Conservation (phyloP, 2,329 filamentous ascomycete genomes). For the Akanthomyces lecanii region DNA sequence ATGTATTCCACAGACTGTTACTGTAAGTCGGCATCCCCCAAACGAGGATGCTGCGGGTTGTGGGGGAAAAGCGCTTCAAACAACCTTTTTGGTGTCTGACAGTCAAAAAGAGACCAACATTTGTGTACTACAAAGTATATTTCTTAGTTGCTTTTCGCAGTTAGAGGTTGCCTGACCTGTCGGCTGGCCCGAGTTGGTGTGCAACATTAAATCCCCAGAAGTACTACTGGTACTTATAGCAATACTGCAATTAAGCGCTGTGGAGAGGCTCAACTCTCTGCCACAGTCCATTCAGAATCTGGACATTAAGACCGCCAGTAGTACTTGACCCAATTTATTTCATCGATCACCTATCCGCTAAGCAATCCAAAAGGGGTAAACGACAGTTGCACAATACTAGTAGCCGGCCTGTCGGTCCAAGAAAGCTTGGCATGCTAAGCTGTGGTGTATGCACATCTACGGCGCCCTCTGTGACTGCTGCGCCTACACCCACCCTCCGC, state of each 20-base stretch:
- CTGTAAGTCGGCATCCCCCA: background rate
- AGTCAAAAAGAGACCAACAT: background rate
- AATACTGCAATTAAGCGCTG: background rate
- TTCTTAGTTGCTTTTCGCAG: background rate
- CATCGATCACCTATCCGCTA: background rate
- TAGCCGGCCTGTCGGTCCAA: background rate
- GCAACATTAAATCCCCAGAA: background rate
- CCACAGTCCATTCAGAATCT: conserved; percentile 4
- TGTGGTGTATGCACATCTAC: background rate
- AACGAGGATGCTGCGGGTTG: background rate
- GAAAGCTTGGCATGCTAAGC: background rate
- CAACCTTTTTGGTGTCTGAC: background rate
- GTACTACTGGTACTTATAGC: background rate
- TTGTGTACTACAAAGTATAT: background rate
- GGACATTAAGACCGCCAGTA: conserved; percentile 5
- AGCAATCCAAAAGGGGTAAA: background rate
- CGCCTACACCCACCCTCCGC: background rate
- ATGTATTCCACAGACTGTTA: background rate
- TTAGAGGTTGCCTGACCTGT: background rate
- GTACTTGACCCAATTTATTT: background rate
- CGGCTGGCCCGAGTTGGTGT: background rate
- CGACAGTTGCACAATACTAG: conserved; percentile 5
- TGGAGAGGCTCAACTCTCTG: conserved; percentile 7
- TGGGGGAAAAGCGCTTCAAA: background rate
- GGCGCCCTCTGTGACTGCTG: background rate